Evolutionary conservation across 2,329 filamentous ascomycete genomes (phyloP).

Genomic region (Coniella lustricola): DNA sequence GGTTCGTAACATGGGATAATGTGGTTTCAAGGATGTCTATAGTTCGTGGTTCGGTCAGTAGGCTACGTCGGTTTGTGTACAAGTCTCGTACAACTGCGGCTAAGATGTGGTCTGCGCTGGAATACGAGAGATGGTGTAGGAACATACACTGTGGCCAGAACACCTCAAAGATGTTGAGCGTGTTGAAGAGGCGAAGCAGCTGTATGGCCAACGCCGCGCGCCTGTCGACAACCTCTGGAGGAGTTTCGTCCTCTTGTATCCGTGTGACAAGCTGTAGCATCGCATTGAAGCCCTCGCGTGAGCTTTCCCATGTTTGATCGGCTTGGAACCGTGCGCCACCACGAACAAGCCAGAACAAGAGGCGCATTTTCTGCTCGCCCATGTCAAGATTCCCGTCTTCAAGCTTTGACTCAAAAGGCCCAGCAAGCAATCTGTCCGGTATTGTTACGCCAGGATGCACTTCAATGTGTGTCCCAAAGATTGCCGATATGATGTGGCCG

Average conservation of each 20-base stretch:
- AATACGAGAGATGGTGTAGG: background rate
- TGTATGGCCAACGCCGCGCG: constrained; percentile 6
- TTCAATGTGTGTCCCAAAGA: constrained; percentile 18
- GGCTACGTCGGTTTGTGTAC: background rate
- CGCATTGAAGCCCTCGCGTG: constrained; percentile 8
- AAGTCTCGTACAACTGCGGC: no score
- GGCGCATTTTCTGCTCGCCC: constrained; percentile 17
- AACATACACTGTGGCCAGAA: constrained; percentile 13
- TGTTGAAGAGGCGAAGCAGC: constrained; percentile 8
- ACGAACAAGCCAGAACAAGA: constrained; percentile 24
- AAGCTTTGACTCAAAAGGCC: constrained; percentile 17
- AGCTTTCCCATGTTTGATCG: constrained; percentile 25
- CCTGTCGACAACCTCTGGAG: background rate
- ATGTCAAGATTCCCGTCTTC: constrained; percentile 3
- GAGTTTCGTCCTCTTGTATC: background rate
- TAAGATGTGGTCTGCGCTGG: no score
- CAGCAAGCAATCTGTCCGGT: constrained; percentile 22
- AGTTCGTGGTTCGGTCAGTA: background rate
- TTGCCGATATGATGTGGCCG: background rate
- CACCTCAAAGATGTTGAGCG: constrained; percentile 8
- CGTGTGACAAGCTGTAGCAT: constrained; percentile 11
- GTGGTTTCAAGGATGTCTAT: constrained; percentile 3
- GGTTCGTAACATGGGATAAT: no score
- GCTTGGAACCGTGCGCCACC: constrained; percentile 19
- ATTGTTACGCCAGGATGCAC: constrained; percentile 21